Evolutionary conservation across 169 alveolate genomes (phyloP), one percentile per base, ranked within the genome.

Genomic region (Perkinsus olseni): DNA sequence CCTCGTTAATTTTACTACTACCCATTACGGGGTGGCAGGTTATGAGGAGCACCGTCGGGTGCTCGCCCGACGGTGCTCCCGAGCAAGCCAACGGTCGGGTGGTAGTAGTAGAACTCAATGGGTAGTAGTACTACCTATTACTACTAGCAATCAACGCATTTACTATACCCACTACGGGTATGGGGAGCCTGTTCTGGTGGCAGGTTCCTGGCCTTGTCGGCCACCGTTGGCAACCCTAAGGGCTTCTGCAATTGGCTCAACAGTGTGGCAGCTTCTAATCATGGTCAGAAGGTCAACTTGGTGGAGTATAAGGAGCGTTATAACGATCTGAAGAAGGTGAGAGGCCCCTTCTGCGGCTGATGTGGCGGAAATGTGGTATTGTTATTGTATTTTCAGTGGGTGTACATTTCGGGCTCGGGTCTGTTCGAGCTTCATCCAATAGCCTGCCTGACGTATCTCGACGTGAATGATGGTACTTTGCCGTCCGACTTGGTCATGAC

Each of bases 191-290:
- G 92, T 95, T 95, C 51, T 98, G 98, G n/a, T 97, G 98, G 11
- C 90, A 99, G 98, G 39, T 98, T 97, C 96, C 94, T 98, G 74
- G 98, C 99, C 39, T 95, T 98, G 93, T 97, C 99, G 0, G 99
- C 99, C 38, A 98, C 99, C 24, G 97, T 98, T 45, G 98, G 98
- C 62, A 97, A 98, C 94, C 97, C 98, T 34, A 92, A 92, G 74
- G 95, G 95, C 74, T 97, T 97, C 94, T 97, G 96, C 91, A 93
- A 95, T 6, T 96, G 98, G 98, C 94, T 97, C 38, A 62, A 62
- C 39, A 90, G 34, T 34, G 62, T 90, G 40, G 50, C 50, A 40
- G 38, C 92, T 0, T 62, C 82, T 3, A 62, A 62, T 28, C 82
- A 62, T 24, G 82, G 82, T 24, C 82, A 62, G 82, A 62, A 24